phyloP scores from a whole-genome alignment of 257 asterid species.

The Eucommia ulmoides region DNA sequence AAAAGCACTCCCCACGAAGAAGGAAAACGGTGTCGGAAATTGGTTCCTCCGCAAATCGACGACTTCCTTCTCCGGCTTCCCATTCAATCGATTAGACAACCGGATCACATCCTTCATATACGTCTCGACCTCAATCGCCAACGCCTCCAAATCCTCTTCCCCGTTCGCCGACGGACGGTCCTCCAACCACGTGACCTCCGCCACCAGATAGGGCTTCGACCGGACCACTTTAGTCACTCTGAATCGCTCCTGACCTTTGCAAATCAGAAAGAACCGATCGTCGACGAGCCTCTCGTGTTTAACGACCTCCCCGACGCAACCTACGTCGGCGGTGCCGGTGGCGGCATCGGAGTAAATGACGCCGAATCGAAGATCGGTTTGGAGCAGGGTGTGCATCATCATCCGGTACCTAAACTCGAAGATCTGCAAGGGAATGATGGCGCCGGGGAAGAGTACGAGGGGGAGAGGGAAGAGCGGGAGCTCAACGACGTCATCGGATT shows the following conservation, averaged over 20 bases:
- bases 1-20: constrained; percentile 85
- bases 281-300: constrained; percentile 92
- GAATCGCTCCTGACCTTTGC: constrained; percentile 95
- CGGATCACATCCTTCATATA: constrained; percentile 89
- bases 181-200: constrained; percentile 92
- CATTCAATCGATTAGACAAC: constrained; percentile 69
- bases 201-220: constrained; percentile 79
- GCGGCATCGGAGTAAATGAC: constrained; percentile 81
- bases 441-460: constrained; percentile 90
- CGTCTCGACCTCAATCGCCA: constrained; percentile 63
- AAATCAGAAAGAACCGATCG: constrained; percentile 79
- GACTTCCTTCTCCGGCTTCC: constrained; percentile 74
- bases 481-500: constrained; percentile 67
- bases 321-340: constrained; percentile 78
- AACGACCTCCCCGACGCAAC: constrained; percentile 92
- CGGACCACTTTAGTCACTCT: constrained; percentile 64
- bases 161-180: constrained; percentile 70
- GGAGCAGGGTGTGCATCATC: constrained; percentile 98
- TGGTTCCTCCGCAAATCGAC: constrained; percentile 73
- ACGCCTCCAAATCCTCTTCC: constrained; percentile 53
- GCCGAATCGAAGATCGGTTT: constrained; percentile 94
- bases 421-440: constrained; percentile 78
- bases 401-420: constrained; percentile 94
- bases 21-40: constrained; percentile 92
- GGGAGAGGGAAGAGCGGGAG: constrained; percentile 95